phyloP scores from a whole-genome alignment of 257 asterid species.

The Plectranthus barbatus region DNA sequence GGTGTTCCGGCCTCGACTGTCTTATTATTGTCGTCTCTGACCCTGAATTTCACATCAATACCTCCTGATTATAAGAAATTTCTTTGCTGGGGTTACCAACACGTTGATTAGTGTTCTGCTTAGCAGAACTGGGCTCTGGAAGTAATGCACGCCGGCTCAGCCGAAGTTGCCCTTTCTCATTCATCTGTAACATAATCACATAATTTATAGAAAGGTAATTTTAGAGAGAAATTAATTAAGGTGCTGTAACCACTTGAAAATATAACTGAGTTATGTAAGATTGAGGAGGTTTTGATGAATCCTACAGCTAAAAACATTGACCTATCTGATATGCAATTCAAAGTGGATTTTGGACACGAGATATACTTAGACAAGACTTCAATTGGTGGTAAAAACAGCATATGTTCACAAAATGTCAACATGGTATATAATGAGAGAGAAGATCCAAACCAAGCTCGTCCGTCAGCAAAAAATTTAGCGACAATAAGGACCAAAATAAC shows the following conservation, averaged over 20 bases:
- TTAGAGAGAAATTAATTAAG: not conserved
- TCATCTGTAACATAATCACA: slow-evolving; percentile 42
- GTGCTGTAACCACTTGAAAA: slow-evolving; percentile 1
- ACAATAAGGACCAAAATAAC: no score
- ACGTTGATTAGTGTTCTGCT: slow-evolving; percentile 29
- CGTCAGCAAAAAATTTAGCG: no score
- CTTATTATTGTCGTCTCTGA: slow-evolving; percentile 15
- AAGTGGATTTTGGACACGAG: no score
- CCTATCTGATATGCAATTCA: no score
- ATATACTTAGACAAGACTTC: no score
- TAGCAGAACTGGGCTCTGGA: slow-evolving; percentile 61
- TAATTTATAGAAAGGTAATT: not conserved
- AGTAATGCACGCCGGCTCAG: slow-evolving; percentile 89
- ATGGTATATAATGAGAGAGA: slow-evolving; percentile 8
- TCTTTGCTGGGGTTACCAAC: slow-evolving; percentile 28
- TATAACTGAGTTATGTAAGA: no score
- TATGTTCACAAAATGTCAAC: no score
- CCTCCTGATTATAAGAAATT: slow-evolving; percentile 20
- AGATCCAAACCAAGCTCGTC: slow-evolving; percentile 70
- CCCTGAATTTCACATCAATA: slow-evolving; percentile 1
- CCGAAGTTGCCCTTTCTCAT: slow-evolving; percentile 95
- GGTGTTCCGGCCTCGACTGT: slow-evolving; percentile 12
- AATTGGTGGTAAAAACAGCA: not conserved
- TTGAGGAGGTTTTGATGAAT: no score
- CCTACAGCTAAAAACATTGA: no score